A percentile compares a stretch with the other conserved stretches of the same genome.
These are phyloP conservation scores for Sungouiella blattae DNA, from an alignment of 805 yeast genomes.

Conservation along the genomic window DNA sequence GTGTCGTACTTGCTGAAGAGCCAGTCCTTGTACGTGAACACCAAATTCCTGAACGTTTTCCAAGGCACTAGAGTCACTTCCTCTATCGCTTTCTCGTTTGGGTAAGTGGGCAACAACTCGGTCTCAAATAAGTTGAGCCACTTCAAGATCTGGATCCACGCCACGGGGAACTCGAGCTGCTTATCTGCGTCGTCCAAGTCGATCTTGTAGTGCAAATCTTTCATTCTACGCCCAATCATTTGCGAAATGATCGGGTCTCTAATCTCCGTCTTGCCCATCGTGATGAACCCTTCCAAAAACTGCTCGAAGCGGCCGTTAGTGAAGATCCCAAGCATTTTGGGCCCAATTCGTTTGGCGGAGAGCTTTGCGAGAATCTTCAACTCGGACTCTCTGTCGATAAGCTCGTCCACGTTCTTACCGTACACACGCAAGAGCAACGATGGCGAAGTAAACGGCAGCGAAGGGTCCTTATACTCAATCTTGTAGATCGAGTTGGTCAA, in stretches of 20 bases:
- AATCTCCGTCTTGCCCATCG: conserved; percentile 70
- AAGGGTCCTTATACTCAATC: conserved; percentile 49
- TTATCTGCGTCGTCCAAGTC: conserved; percentile 57
- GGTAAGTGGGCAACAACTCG: conserved; percentile 40
- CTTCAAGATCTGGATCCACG: conserved; percentile 65
- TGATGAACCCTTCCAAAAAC: conserved; percentile 75
- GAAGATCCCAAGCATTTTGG: conserved; percentile 83
- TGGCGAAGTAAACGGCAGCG: conserved; percentile 43
- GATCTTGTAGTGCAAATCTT: conserved; percentile 83
- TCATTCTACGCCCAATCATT: conserved; percentile 93
- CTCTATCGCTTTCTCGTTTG: conserved; percentile 23
- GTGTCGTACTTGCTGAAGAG: conserved; percentile 49
- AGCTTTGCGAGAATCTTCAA: conserved; percentile 68
- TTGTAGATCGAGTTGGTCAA: conserved; percentile 86
- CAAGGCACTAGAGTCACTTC: conserved; percentile 46
- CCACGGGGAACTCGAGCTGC: conserved; percentile 52
- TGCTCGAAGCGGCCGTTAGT: conserved; percentile 93
- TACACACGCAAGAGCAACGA: conserved; percentile 74
- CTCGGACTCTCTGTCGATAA: conserved; percentile 85
- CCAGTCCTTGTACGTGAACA: conserved; percentile 60
- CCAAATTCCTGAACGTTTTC: conserved; percentile 44
- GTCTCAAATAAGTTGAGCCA: conserved; percentile 56
- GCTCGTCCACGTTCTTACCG: conserved; percentile 80
- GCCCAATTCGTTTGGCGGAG: conserved; percentile 79
- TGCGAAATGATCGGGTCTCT: conserved; percentile 72